phyloP scores from a whole-genome alignment of 2,329 filamentous ascomycete species.

The Ascocoryne sarcoides region DNA sequence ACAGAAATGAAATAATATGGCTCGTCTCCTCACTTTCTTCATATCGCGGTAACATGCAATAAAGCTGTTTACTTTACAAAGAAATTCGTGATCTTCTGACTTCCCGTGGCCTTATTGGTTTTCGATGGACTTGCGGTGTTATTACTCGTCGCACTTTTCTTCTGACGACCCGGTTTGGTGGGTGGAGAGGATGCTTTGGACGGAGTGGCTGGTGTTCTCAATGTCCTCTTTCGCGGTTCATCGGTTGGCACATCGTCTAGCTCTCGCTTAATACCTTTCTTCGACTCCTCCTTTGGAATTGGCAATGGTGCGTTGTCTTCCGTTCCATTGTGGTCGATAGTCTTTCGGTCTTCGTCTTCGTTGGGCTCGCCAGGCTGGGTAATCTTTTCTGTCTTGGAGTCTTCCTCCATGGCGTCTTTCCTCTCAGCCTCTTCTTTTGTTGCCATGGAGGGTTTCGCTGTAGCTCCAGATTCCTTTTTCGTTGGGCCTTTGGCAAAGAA shows the following conservation, averaged over 20 bases:
- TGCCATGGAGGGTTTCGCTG: slow-evolving; percentile 5
- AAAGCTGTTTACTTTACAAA: slow-evolving; percentile 29
- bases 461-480: slow-evolving; percentile 5
- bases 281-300: slow-evolving; percentile 15
- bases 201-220: slow-evolving; percentile 17
- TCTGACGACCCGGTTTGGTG: neutral
- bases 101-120: slow-evolving; percentile 19
- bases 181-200: slow-evolving; percentile 14
- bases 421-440: neutral
- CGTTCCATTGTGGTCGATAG: slow-evolving; percentile 17
- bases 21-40: neutral
- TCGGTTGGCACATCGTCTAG: slow-evolving; percentile 20
- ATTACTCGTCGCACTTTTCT: slow-evolving; percentile 27
- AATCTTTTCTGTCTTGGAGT: slow-evolving; percentile 11
- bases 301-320: slow-evolving; percentile 25
- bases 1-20: too few species aligned
- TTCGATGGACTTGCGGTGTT: slow-evolving; percentile 22
- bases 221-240: slow-evolving; percentile 20
- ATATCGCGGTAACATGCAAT: neutral
- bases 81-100: slow-evolving; percentile 44
- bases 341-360: slow-evolving; percentile 17
- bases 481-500: slow-evolving; percentile 61
- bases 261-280: slow-evolving; percentile 23
- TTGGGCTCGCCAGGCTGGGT: slow-evolving; percentile 18
- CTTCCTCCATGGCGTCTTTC: slow-evolving; percentile 6